These are phyloP conservation scores for Candida takata DNA, from an alignment of 805 yeast species.

Conservation along the genomic window DNA sequence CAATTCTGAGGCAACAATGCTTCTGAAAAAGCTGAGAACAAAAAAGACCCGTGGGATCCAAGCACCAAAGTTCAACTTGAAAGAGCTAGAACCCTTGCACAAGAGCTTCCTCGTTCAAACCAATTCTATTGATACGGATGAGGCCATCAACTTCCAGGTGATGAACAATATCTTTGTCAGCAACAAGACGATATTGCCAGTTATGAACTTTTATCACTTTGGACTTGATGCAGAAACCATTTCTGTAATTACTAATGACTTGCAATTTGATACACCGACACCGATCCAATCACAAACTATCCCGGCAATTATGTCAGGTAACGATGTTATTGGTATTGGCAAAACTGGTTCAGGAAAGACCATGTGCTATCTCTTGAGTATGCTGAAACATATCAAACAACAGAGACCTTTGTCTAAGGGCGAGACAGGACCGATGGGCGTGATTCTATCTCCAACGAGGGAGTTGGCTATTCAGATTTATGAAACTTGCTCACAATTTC, in stretches of 20 bases:
- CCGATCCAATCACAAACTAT: constrained; percentile 87
- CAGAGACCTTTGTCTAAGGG: constrained; percentile 42
- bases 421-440: constrained; percentile 71
- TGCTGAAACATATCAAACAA: constrained; percentile 76
- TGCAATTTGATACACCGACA: constrained; percentile 61
- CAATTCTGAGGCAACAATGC: constrained; percentile 28
- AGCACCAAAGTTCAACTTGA: constrained; percentile 28
- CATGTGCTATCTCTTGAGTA: constrained; percentile 75
- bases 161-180: constrained; percentile 38
- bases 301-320: constrained; percentile 85
- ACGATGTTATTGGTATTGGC: constrained; percentile 90
- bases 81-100: constrained; percentile 45
- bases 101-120: constrained; percentile 56
- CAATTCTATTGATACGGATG: constrained; percentile 40
- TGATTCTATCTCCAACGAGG: constrained; percentile 85
- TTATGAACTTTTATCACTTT: constrained; percentile 70
- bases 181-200: constrained; percentile 40
- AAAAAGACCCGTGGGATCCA: constrained; percentile 43
- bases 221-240: constrained; percentile 62
- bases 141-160: constrained; percentile 58
- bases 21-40: constrained; percentile 34
- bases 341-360: constrained; percentile 98
- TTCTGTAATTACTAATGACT: constrained; percentile 41
- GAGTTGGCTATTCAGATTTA: constrained; percentile 83
- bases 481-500: constrained; percentile 56